phyloP scores from a whole-genome alignment of 345 rosid species.

The Hypericum perforatum region DNA sequence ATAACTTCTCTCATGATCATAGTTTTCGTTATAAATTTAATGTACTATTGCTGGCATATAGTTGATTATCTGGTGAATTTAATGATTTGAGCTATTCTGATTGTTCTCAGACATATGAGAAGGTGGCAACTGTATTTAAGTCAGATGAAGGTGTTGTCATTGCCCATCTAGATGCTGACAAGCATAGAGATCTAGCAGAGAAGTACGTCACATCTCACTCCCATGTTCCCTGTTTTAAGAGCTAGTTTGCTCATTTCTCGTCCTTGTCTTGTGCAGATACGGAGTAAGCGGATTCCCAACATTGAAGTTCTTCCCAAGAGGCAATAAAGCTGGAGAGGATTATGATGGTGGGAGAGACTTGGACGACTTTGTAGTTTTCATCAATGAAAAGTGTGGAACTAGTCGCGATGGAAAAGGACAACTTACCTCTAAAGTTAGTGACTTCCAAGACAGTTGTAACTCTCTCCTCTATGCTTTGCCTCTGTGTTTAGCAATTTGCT shows the following conservation, averaged over 20 bases:
- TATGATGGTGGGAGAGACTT: constrained; percentile 87
- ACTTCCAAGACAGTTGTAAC: background rate
- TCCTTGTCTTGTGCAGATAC: constrained; percentile 31
- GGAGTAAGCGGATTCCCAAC: constrained; percentile 95
- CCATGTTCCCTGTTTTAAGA: background rate
- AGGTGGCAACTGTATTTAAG: constrained; percentile 78
- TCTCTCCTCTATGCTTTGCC: background rate
- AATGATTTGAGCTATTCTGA: constrained; percentile 4
- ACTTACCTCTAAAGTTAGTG: constrained; percentile 61
- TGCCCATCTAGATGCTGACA: constrained; percentile 92
- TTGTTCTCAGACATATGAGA: constrained; percentile 58
- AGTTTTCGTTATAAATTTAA: too few relatives aligned
- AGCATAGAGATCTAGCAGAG: constrained; percentile 60
- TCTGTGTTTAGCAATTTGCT: background rate
- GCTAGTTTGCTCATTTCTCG: background rate
- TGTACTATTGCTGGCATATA: background rate
- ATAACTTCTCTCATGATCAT: too few relatives aligned
- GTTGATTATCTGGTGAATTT: background rate
- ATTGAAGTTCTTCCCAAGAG: constrained; percentile 76
- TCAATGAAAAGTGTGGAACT: constrained; percentile 74
- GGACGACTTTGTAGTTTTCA: constrained; percentile 76
- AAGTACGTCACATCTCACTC: constrained; percentile 40
- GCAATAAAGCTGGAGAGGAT: constrained; percentile 90
- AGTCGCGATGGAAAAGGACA: constrained; percentile 86
- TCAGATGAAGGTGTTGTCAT: constrained; percentile 70